A percentile compares a stretch with the other conserved stretches of the same genome.
Conservation (phyloP, 306 rosid species). For the Echinosophora koreensis region DNA sequence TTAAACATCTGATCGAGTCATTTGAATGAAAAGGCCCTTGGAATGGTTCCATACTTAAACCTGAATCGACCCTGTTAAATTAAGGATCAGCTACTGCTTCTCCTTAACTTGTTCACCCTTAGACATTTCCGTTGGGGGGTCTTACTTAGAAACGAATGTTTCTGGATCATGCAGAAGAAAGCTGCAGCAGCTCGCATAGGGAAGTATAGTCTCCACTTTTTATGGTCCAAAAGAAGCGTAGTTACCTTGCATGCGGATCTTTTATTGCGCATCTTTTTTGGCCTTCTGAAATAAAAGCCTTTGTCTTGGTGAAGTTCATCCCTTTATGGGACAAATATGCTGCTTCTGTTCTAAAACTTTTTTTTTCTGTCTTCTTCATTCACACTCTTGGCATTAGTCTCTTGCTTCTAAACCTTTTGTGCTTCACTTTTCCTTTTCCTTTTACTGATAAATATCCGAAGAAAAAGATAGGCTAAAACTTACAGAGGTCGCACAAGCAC, state of each 20-base stretch:
- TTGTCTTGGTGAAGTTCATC: background rate
- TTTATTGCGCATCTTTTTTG: background rate
- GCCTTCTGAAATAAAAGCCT: background rate
- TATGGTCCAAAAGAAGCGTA: background rate
- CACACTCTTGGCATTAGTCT: background rate
- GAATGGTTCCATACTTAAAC: background rate
- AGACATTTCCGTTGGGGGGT: background rate
- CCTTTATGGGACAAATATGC: background rate
- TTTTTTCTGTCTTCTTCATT: background rate
- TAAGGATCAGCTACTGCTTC: background rate
- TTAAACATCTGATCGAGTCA: background rate
- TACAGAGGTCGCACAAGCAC: background rate
- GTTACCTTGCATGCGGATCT: background rate
- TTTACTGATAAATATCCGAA: background rate
- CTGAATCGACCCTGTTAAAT: background rate
- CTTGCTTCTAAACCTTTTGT: background rate
- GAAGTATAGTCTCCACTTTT: background rate
- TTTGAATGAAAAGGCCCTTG: background rate
- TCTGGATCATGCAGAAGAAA: background rate
- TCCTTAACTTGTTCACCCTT: background rate
- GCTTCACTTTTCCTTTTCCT: background rate
- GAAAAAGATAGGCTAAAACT: background rate
- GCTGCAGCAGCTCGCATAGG: background rate
- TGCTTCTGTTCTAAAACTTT: background rate
- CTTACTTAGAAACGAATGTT: background rate